Evolutionary conservation across 2,329 filamentous ascomycete species (phyloP).

Genomic region (Talaromyces sp.): DNA sequence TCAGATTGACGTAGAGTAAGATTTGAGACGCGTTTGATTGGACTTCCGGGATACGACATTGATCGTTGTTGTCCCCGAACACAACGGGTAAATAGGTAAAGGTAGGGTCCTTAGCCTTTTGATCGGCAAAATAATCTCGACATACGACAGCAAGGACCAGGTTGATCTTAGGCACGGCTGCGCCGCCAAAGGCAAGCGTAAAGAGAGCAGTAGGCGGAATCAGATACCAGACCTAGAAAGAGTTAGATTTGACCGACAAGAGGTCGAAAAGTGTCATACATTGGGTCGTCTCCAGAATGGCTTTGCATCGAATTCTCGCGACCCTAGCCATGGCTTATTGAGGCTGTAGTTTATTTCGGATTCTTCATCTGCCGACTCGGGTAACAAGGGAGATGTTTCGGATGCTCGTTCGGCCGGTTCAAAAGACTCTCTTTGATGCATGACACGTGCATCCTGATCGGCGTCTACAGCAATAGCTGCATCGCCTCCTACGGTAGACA

Average conservation of each 20-base stretch:
- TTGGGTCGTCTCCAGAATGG: slow-evolving; percentile 49
- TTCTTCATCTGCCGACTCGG: slow-evolving; percentile 7
- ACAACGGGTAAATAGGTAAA: slow-evolving; percentile 60
- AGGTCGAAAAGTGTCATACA: slow-evolving; percentile 26
- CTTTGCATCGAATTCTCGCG: slow-evolving; percentile 35
- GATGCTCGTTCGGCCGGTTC: slow-evolving; percentile 14
- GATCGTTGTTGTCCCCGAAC: slow-evolving; percentile 64
- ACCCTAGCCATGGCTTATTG: slow-evolving; percentile 16
- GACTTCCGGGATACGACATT: slow-evolving; percentile 75
- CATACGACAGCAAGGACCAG: slow-evolving; percentile 81
- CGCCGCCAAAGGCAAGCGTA: slow-evolving; percentile 78
- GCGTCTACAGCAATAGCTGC: slow-evolving; percentile 28
- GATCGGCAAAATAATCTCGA: slow-evolving; percentile 70
- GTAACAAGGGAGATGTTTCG: slow-evolving; percentile 28
- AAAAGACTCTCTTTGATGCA: slow-evolving; percentile 9
- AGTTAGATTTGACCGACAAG: background rate
- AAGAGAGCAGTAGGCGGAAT: slow-evolving; percentile 74
- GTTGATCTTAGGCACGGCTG: slow-evolving; percentile 81
- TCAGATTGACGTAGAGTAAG: slow-evolving; percentile 67
- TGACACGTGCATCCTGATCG: slow-evolving; percentile 28
- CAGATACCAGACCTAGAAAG: slow-evolving; percentile 69
- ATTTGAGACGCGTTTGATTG: slow-evolving; percentile 74
- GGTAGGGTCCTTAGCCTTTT: slow-evolving; percentile 52
- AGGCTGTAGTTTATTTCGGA: slow-evolving; percentile 8
- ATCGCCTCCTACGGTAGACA: slow-evolving; percentile 18